These are phyloP conservation scores for Ormosia emarginata DNA, from an alignment of 306 rosid species.

Conservation along the genomic window DNA sequence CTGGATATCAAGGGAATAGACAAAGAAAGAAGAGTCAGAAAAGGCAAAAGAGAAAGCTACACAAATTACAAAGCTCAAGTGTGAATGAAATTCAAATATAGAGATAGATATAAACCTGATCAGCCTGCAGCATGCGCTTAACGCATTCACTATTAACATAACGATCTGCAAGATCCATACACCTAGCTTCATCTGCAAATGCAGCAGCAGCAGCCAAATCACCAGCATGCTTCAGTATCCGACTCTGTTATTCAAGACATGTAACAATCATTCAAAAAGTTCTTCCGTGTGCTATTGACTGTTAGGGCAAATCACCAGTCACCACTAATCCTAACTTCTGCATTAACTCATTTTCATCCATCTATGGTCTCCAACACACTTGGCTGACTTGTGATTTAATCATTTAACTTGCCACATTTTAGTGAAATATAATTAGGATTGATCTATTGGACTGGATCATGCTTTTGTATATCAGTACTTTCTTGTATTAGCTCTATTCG, in stretches of 20 bases:
- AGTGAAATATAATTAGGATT: no score
- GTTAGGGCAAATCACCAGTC: background rate
- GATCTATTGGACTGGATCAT: no score
- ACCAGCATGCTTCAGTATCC: constrained; percentile 74
- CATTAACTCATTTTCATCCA: background rate
- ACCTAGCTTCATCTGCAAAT: constrained; percentile 73
- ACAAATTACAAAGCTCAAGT: background rate
- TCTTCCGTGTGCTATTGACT: background rate
- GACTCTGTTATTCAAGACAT: constrained; percentile 48
- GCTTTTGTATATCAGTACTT: no score
- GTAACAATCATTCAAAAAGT: background rate
- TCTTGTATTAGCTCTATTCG: no score
- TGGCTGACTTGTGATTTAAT: background rate
- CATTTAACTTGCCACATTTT: constrained; percentile 23
- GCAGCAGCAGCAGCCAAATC: constrained; percentile 71
- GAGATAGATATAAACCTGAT: constrained; percentile 46
- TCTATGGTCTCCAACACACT: background rate
- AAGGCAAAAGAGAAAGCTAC: constrained; percentile 1
- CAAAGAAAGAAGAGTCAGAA: background rate
- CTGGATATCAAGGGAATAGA: constrained; percentile 21
- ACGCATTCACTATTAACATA: constrained; percentile 77
- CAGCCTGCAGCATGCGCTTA: constrained; percentile 84
- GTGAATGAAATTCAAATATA: constrained; percentile 8
- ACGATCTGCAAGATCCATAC: constrained; percentile 83
- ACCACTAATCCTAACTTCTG: background rate